Evolutionary conservation across 192 early-diverging fungal species (phyloP).

Genomic region (Neocallimastix lanati): DNA sequence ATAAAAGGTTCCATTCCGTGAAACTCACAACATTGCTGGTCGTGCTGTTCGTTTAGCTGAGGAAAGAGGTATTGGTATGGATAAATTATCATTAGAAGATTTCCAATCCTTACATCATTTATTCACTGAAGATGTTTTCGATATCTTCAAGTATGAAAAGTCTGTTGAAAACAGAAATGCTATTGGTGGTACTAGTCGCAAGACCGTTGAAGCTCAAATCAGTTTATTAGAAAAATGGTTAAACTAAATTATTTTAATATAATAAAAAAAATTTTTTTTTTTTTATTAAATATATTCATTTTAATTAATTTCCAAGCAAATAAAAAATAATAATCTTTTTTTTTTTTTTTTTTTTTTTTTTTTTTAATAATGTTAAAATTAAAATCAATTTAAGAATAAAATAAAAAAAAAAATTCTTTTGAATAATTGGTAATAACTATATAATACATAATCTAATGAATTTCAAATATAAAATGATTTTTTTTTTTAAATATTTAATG

Average conservation of each 20-base stretch:
- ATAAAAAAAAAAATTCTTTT: too few species aligned
- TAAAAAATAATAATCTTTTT: too few species aligned
- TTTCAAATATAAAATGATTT: too few species aligned
- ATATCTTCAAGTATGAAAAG: slow-evolving; percentile 78
- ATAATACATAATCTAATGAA: too few species aligned
- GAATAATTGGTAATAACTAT: too few species aligned
- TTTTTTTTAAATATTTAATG: too few species aligned
- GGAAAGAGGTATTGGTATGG: slow-evolving; percentile 54
- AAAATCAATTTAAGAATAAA: too few species aligned
- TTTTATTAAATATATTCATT: too few species aligned
- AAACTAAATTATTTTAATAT: background rate
- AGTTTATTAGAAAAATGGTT: slow-evolving; percentile 48
- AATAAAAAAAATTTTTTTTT: too few species aligned
- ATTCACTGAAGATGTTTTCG: slow-evolving; percentile 64
- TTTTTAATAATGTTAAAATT: too few species aligned
- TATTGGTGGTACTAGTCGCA: slow-evolving; percentile 70
- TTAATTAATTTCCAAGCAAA: too few species aligned
- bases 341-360: too few species aligned
- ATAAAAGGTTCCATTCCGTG: slow-evolving; percentile 78
- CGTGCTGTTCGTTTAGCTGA: slow-evolving; percentile 86
- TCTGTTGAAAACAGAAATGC: slow-evolving; percentile 79
- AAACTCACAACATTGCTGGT: slow-evolving; percentile 96
- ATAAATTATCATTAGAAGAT: slow-evolving; percentile 54
- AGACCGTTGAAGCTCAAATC: slow-evolving; percentile 67
- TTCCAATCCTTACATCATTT: slow-evolving; percentile 66